phyloP scores from a whole-genome alignment of 108 stramenopile species.

The Phaeodactylum tricornutum region DNA sequence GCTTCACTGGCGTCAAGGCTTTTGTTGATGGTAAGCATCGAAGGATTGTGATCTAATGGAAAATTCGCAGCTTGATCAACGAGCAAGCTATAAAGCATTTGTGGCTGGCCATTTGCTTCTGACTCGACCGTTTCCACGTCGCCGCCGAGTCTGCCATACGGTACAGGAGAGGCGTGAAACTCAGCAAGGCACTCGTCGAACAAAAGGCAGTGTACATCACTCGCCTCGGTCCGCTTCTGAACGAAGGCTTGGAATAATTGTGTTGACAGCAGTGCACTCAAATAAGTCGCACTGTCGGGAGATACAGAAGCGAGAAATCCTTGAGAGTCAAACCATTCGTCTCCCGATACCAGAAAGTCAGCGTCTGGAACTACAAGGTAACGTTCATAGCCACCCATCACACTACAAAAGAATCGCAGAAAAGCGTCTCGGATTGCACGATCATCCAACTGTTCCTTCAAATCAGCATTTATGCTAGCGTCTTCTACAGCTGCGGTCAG shows the following conservation, averaged over 20 bases:
- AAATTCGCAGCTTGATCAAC: slow-evolving; percentile 67
- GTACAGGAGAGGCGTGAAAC: slow-evolving; percentile 54
- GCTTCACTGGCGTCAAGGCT: slow-evolving; percentile 39
- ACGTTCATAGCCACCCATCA: slow-evolving; percentile 74
- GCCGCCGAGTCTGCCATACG: slow-evolving; percentile 65
- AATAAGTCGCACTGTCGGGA: slow-evolving; percentile 38
- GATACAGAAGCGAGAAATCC: slow-evolving; percentile 57
- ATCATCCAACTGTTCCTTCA: slow-evolving; percentile 61
- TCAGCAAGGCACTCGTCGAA: slow-evolving; percentile 81
- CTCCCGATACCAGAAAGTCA: slow-evolving; percentile 68
- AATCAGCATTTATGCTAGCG: background rate
- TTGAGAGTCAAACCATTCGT: slow-evolving; percentile 83
- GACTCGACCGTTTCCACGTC: slow-evolving; percentile 32
- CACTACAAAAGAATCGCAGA: slow-evolving; percentile 68
- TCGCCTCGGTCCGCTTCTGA: slow-evolving; percentile 77
- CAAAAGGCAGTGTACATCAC: slow-evolving; percentile 73
- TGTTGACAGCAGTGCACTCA: slow-evolving; percentile 48
- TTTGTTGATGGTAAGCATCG: slow-evolving; percentile 17
- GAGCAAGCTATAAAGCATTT: slow-evolving; percentile 50
- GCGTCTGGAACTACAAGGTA: slow-evolving; percentile 80
- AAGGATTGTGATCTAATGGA: slow-evolving; percentile 16
- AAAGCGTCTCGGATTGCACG: slow-evolving; percentile 76
- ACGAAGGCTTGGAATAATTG: slow-evolving; percentile 84
- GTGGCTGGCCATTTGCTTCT: slow-evolving; percentile 17
- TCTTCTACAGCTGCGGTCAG: slow-evolving; percentile 15